phyloP scores from a whole-genome alignment of 2,329 filamentous ascomycete species.

The Arthrobotrys entomopaga region DNA sequence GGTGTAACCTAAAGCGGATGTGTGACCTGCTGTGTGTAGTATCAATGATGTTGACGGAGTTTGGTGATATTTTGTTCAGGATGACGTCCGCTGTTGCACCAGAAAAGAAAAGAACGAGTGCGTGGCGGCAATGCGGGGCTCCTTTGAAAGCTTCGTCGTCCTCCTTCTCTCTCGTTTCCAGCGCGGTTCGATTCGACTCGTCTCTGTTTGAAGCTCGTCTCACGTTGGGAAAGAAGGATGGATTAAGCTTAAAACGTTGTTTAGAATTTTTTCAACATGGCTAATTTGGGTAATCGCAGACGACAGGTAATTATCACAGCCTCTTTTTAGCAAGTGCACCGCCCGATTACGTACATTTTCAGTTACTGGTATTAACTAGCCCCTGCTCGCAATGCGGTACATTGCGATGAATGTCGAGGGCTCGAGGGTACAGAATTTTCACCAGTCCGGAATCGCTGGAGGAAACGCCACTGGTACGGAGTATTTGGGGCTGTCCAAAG shows the following conservation, averaged over 20 bases:
- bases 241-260: slow-evolving; percentile 54
- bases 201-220: slow-evolving; percentile 21
- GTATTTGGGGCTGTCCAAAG: background rate
- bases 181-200: background rate
- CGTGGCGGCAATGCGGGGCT: no score
- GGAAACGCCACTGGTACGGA: background rate
- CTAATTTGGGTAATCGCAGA: slow-evolving; percentile 22
- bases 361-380: background rate
- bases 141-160: no score
- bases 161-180: background rate
- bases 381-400: background rate
- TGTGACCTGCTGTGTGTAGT: no score
- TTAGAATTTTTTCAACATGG: slow-evolving; percentile 23
- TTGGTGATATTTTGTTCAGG: no score
- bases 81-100: no score
- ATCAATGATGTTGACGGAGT: no score
- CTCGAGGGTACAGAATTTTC: no score
- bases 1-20: no score
- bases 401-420: background rate
- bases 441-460: background rate
- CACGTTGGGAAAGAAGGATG: slow-evolving; percentile 23
- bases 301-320: slow-evolving; percentile 21
- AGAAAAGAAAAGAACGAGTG: no score
- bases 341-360: slow-evolving; percentile 41
- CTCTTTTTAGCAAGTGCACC: slow-evolving; percentile 27